Conservation (phyloP, 1,284 basidiomycete species). For the Singerocomus inundabilis region DNA sequence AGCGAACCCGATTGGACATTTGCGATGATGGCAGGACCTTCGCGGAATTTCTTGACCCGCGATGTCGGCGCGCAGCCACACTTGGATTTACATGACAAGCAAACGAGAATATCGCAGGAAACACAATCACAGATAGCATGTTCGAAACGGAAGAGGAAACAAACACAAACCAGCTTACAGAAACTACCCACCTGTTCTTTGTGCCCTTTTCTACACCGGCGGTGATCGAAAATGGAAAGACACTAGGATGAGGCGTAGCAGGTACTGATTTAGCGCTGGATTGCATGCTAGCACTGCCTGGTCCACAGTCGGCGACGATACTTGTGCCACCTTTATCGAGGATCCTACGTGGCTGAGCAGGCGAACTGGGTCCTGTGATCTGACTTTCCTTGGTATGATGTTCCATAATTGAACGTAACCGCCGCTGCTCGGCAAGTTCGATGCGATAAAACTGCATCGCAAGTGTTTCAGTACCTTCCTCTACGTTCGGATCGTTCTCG, state of each 20-base stretch:
- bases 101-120: too few species aligned
- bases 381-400: constrained; percentile 70
- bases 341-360: constrained; percentile 8
- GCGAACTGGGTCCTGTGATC: constrained; percentile 1
- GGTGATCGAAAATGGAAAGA: constrained; percentile 90
- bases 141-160: neutral
- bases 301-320: neutral
- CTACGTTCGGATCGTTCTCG: constrained; percentile 41
- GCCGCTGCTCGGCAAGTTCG: constrained; percentile 85
- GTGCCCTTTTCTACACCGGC: constrained; percentile 94
- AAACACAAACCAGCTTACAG: neutral
- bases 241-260: constrained; percentile 18
- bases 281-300: constrained; percentile 11
- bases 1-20: neutral
- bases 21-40: too few species aligned
- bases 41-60: neutral
- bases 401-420: constrained; percentile 90
- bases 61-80: neutral
- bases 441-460: constrained; percentile 91
- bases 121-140: neutral
- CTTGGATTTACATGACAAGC: too few species aligned
- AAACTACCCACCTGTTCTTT: constrained; percentile 76
- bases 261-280: constrained; percentile 25
- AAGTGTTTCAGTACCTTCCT: constrained; percentile 74
- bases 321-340: neutral